Evolutionary conservation across 1,139 yeast species (phyloP), one percentile per base, ranked within the genome.

Genomic region (Ogataea hybrid): DNA sequence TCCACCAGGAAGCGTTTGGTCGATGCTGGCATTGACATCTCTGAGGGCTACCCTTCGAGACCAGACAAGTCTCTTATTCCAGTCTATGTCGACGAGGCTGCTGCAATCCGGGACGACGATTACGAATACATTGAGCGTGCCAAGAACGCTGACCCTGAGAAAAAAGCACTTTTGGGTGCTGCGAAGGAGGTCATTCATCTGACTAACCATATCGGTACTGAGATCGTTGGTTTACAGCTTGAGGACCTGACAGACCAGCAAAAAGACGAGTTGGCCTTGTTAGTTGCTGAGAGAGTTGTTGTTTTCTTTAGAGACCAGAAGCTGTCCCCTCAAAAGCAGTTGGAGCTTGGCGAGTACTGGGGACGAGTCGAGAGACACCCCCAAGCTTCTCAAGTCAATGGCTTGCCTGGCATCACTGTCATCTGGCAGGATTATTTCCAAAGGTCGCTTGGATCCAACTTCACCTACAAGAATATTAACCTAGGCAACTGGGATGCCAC

Each of bases 201-300:
- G 51, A 71, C 79, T 39, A 72, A 70, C 44, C 69, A 71, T 46
- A 60, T 75, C 46, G 81, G 81, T 47, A 75, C 80, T 6, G 81
- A 77, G 51, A 67, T 77, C 53, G 70, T 73, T 37, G 80, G 80
- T 2, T 58, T 77, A 39, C 81, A 77, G 57, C 61, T 77, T 42
- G 58, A 62, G 12, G 77, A 75, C 23, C 67, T 77, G 48, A 65
- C 56, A 41, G 75, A 75, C 50, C 57, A 75, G 51, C 81, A 76
- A 51, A 69, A 67, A 50, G 81, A 75, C 52, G 83, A 73, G 49
- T 59, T 74, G 56, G 79, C 79, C 9, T 56, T 72, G 29, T 57
- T 74, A 37, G 63, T 73, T 46, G 76, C 79, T n/a, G 75, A 73
- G 50, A 64, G 79, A 52, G 73, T 70, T 32, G 78, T 71, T 41